Evolutionary conservation across 176 grass and related monocot species (phyloP).

Genomic region (Avena sativa): DNA sequence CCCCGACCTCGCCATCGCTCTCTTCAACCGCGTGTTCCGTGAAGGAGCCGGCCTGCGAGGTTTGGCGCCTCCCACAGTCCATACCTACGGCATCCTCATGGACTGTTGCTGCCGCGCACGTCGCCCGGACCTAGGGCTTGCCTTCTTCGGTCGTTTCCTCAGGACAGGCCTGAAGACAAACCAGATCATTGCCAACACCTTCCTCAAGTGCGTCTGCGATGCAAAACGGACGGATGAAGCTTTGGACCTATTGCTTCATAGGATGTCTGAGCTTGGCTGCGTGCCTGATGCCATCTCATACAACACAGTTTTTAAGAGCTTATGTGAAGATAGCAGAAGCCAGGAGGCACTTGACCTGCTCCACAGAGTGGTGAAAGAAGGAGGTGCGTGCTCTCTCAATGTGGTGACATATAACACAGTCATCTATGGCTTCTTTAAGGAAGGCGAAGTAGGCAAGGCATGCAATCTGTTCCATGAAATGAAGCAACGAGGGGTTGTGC

Average conservation of each 20-base stretch:
- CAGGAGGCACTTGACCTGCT: neutral
- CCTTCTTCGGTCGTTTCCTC: neutral
- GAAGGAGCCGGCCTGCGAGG: neutral
- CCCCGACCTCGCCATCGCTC: neutral
- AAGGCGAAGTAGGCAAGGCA: too few relatives aligned
- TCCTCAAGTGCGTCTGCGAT: neutral
- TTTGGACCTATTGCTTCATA: neutral
- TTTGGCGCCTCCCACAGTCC: neutral
- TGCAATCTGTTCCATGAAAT: too few relatives aligned
- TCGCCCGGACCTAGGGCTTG: too few relatives aligned
- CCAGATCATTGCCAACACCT: neutral
- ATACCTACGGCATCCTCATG: neutral
- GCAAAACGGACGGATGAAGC: neutral
- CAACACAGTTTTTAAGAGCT: neutral
- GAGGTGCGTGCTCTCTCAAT: neutral
- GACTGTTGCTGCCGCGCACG: neutral
- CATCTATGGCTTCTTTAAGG: too few relatives aligned
- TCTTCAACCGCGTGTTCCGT: neutral
- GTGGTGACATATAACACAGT: too few relatives aligned
- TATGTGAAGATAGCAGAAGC: neutral
- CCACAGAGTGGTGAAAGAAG: neutral
- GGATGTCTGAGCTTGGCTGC: neutral
- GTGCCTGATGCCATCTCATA: neutral
- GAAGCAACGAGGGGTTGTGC: neutral
- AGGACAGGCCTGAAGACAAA: neutral